Percentiles rank a stretch among this genome's conserved stretches.
phyloP scores from a whole-genome alignment of 2,329 filamentous ascomycete species.

The Colletotrichum horii region DNA sequence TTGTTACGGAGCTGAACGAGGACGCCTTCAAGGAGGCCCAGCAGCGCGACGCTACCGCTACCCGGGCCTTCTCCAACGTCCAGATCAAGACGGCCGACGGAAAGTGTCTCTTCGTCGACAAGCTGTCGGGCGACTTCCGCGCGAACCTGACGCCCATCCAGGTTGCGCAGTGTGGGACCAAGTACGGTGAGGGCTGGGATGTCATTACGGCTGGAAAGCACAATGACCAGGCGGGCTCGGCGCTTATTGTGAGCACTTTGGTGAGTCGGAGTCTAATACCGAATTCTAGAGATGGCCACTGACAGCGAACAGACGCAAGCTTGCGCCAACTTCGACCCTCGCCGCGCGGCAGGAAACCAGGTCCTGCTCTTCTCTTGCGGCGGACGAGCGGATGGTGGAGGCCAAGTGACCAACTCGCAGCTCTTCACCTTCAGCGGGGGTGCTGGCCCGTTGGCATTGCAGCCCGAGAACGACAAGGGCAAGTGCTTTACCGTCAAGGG shows the following conservation, averaged over 20 bases:
- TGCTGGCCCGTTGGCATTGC: constrained; percentile 45
- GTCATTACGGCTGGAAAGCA: constrained; percentile 56
- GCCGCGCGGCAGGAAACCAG: constrained; percentile 54
- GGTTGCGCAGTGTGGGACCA: constrained; percentile 46
- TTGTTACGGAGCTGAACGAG: constrained; percentile 46
- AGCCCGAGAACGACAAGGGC: constrained; percentile 49
- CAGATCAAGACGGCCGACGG: constrained; percentile 50
- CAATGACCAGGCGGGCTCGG: constrained; percentile 49
- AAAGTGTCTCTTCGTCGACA: constrained; percentile 50
- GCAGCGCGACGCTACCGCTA: constrained; percentile 47
- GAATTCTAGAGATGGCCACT: background rate
- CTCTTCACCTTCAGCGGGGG: constrained; percentile 52
- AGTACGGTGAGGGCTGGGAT: constrained; percentile 51
- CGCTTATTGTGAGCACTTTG: constrained; percentile 60
- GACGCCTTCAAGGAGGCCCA: constrained; percentile 50
- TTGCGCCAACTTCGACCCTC: constrained; percentile 63
- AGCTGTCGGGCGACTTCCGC: constrained; percentile 52
- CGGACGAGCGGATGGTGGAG: constrained; percentile 59
- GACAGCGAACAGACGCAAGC: constrained; percentile 50
- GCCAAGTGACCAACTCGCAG: constrained; percentile 56
- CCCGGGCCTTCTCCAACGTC: constrained; percentile 47
- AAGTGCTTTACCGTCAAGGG: constrained; percentile 53
- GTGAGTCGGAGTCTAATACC: constrained; percentile 28
- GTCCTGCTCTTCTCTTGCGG: constrained; percentile 64
- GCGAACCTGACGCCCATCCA: constrained; percentile 53